Evolutionary conservation across 108 stramenopile species (phyloP), one percentile per base, ranked within the genome.

Genomic region (Asterionellopsis glacialis): DNA sequence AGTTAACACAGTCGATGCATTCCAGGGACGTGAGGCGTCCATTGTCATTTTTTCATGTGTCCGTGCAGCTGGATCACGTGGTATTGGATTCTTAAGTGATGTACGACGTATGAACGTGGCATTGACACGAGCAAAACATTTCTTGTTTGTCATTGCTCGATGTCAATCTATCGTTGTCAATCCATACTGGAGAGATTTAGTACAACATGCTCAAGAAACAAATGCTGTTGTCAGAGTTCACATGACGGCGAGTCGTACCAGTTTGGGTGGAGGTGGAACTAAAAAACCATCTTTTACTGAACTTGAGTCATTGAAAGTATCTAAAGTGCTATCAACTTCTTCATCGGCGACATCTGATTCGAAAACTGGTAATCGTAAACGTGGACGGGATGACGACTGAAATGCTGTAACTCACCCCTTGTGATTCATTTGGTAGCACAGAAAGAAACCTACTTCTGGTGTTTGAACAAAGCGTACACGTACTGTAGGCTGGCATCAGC

Each of bases 71-170:
- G 94, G 90, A 6, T 90, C 87, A 58, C 83, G 82, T 28, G 85
- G 96, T 39, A 82, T 99, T 65, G 99, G 99, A 1, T 99, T 99
- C 75, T 75, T 99, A 22, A 80, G 82, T 53, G 99, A 99, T 74
- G 96, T 95, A 1, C 71, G 98, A 45, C 85, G 99, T 18, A 95
- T 99, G 88, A 99, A 99, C 63, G 99, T 99, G 1, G 98, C 97
- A 18, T 72, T 99, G 67, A 99, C 99, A 13, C 84, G 99, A n/a
- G 96, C 98, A 19, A 93, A 91, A 45, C 64, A 85, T 51, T 87
- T 90, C 56, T 60, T 94, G 14, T 87, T 94, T 61, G 75, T 94
- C n/a, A 87, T 94, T 61, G 89, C 89, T 11, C 67, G 83, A 12
- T 86, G 84, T 52, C 55, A 78, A 57, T 81, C 76, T 0, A 89